Percentiles rank a stretch among this genome's conserved stretches.
phyloP scores from a whole-genome alignment of 805 yeast species.

The Jamesozyma lodderae region DNA sequence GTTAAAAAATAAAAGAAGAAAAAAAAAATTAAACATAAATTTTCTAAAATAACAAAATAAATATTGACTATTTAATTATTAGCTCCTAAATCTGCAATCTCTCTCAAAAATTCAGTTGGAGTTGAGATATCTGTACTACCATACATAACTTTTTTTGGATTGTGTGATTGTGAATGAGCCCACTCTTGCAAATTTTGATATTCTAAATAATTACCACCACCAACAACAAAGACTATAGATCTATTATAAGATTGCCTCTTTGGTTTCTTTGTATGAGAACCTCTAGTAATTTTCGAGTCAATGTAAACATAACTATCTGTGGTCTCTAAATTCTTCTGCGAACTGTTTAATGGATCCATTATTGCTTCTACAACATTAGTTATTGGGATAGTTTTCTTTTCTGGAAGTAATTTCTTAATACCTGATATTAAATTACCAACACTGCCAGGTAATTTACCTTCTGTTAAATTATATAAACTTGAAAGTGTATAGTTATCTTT shows the following conservation, averaged over 20 bases:
- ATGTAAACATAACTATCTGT: conserved; percentile 87
- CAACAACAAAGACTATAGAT: conserved; percentile 84
- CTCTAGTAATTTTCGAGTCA: conserved; percentile 81
- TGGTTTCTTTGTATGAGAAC: conserved; percentile 84
- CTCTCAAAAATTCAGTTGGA: conserved; percentile 60
- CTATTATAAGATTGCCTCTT: conserved; percentile 73
- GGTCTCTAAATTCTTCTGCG: conserved; percentile 52
- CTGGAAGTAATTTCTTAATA: conserved; percentile 78
- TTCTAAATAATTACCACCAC: conserved; percentile 93
- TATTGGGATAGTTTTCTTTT: conserved; percentile 77
- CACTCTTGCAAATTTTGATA: conserved; percentile 92
- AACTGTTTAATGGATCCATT: conserved; percentile 69
- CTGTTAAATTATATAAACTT: conserved; percentile 72
- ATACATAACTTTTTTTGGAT: conserved; percentile 56
- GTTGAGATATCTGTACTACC: conserved; percentile 77
- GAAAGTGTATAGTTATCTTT: conserved; percentile 38
- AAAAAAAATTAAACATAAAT: background rate
- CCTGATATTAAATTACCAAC: conserved; percentile 84
- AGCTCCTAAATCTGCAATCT: conserved; percentile 47
- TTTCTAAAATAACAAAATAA: no score
- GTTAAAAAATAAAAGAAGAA: background rate
- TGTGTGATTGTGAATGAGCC: conserved; percentile 40
- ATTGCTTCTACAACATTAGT: conserved; percentile 87
- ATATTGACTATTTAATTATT: conserved; percentile 3
- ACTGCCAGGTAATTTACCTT: conserved; percentile 79